A percentile compares a stretch with the other conserved stretches of the same genome.
These are phyloP conservation scores for Chlamydomonas eustigma DNA, from an alignment of 139 green algal species.

Conservation along the genomic window DNA sequence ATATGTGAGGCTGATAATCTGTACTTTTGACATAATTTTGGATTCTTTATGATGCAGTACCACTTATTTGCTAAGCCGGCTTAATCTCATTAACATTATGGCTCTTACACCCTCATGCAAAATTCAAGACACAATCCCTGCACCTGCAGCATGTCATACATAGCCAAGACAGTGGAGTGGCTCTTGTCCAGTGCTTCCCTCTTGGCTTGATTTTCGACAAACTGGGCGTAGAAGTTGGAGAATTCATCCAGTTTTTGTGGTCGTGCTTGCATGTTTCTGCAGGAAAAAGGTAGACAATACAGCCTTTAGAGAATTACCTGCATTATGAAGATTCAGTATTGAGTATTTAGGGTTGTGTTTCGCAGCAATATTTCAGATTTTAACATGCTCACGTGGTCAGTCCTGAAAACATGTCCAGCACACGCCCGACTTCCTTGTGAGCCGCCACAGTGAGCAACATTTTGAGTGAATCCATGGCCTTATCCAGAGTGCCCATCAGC, in stretches of 20 bases:
- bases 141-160: slow-evolving; percentile 49
- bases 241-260: slow-evolving; percentile 42
- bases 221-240: slow-evolving; percentile 20
- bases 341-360: background rate
- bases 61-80: too few relatives aligned
- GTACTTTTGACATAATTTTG: too few relatives aligned
- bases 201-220: background rate
- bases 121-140: too few relatives aligned
- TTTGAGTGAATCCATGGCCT: slow-evolving; percentile 33
- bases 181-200: slow-evolving; percentile 20
- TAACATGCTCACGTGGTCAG: background rate
- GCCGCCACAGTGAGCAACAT: slow-evolving; percentile 44
- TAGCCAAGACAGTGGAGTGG: slow-evolving; percentile 18
- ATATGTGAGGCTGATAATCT: too few relatives aligned
- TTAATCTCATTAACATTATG: too few relatives aligned
- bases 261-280: slow-evolving; percentile 22
- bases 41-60: too few relatives aligned
- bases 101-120: too few relatives aligned
- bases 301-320: background rate
- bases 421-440: slow-evolving; percentile 33
- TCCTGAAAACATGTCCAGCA: slow-evolving; percentile 34
- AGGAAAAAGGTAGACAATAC: background rate
- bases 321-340: background rate
- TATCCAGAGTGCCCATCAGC: slow-evolving; percentile 29
- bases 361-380: background rate